phyloP scores from a whole-genome alignment of 148 eudicot genomes.

The Arbutus unedo region DNA sequence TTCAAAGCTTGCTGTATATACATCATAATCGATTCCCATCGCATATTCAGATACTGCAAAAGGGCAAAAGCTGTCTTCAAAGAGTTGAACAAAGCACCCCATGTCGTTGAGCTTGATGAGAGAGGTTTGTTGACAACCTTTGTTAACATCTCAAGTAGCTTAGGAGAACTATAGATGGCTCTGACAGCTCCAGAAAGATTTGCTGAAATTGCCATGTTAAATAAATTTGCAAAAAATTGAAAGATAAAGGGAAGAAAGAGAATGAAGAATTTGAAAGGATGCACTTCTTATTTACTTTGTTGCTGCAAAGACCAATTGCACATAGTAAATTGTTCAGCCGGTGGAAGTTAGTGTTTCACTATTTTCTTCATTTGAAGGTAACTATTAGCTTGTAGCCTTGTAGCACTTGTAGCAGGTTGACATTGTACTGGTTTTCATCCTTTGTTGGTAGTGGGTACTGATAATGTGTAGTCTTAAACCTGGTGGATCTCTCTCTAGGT shows the following conservation, averaged over 20 bases:
- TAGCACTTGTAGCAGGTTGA: neutral
- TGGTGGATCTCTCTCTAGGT: too few species aligned
- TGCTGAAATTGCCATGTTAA: neutral
- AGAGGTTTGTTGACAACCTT: slow-evolving; percentile 53
- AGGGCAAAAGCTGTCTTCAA: slow-evolving; percentile 78
- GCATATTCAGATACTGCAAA: slow-evolving; percentile 68
- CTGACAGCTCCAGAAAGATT: neutral
- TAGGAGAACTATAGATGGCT: neutral
- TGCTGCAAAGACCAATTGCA: neutral
- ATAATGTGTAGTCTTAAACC: too few species aligned
- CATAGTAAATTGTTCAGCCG: neutral
- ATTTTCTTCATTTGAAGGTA: neutral
- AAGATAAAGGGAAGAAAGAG: neutral
- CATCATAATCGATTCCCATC: neutral
- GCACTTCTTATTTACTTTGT: neutral
- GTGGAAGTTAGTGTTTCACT: neutral
- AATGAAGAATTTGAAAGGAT: neutral
- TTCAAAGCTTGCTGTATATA: neutral
- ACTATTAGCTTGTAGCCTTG: neutral
- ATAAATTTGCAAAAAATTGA: neutral
- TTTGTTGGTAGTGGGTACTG: neutral
- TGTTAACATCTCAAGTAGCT: neutral
- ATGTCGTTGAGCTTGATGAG: slow-evolving; percentile 89
- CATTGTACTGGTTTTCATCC: neutral
- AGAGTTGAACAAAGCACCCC: slow-evolving; percentile 70